phyloP scores from a whole-genome alignment of 2,329 filamentous ascomycete genomes.

The Aspergillus ibericus region DNA sequence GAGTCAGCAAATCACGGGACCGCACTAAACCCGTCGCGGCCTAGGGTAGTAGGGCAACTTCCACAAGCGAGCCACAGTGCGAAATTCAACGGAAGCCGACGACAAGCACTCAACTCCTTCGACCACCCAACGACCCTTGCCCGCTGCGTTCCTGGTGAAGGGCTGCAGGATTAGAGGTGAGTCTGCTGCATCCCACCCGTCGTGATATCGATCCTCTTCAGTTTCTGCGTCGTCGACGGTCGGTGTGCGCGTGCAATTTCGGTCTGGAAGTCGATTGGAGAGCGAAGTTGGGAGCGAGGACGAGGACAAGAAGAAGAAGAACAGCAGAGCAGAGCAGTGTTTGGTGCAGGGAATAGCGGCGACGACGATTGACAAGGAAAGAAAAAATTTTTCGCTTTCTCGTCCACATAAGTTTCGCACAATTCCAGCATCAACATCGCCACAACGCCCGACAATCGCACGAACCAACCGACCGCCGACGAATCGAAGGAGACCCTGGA shows the following conservation, averaged over 20 bases:
- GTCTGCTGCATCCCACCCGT: conserved; percentile 25
- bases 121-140: conserved; percentile 43
- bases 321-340: not conserved
- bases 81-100: conserved; percentile 43
- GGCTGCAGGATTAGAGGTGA: conserved; percentile 48
- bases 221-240: not conserved
- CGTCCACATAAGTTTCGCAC: not conserved
- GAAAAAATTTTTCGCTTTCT: not conserved
- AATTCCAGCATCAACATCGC: not conserved
- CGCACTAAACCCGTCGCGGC: conserved; percentile 20
- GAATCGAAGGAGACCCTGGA: not conserved
- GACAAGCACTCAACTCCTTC: conserved; percentile 40
- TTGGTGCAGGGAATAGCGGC: not conserved
- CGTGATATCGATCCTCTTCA: conserved; percentile 14
- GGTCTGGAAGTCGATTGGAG: not conserved
- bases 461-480: not conserved
- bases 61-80: conserved; percentile 48
- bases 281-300: not conserved
- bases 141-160: conserved; percentile 47
- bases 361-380: not conserved
- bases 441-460: not conserved
- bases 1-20: conserved; percentile 25
- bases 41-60: conserved; percentile 44
- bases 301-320: not conserved
- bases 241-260: conserved; percentile 5